A percentile compares a stretch with the other conserved stretches of the same genome.
Evolutionary conservation across 2,329 filamentous ascomycete species (phyloP).

Genomic region (Hawksworthiomyces lignivorus): DNA sequence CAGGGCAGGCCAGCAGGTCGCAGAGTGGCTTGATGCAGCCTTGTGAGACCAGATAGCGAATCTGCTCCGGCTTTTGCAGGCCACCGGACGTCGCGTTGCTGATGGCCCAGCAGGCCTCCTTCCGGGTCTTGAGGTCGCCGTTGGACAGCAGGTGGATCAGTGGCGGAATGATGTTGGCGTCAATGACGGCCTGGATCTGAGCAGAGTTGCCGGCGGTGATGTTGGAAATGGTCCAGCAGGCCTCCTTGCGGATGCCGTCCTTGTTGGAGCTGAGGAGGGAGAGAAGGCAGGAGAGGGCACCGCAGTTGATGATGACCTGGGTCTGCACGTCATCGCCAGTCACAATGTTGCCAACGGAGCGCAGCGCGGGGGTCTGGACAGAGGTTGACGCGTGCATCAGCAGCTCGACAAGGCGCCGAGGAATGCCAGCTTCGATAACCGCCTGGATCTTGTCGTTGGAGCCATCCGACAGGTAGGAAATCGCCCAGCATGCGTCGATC

Average conservation of each 20-base stretch:
- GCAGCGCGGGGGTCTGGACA: constrained; percentile 92
- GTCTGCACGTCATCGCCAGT: constrained; percentile 98
- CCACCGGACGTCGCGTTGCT: constrained; percentile 97
- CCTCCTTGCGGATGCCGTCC: constrained; percentile 98
- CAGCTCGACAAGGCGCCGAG: constrained; percentile 89
- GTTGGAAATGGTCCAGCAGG: constrained; percentile 99
- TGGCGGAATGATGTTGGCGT: constrained; percentile 93
- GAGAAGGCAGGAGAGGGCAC: constrained; percentile 82
- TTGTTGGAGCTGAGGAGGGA: constrained; percentile 94
- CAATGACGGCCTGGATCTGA: constrained; percentile 94
- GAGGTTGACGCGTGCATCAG: constrained; percentile 98
- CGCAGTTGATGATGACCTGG: constrained; percentile 98
- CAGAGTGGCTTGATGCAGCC: constrained; percentile 97
- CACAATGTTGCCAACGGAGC: constrained; percentile 97
- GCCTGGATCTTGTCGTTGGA: constrained; percentile 99
- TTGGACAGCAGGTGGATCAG: constrained; percentile 94
- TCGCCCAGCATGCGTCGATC: constrained; percentile 99
- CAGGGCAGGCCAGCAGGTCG: constrained; percentile 88
- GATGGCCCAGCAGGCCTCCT: constrained; percentile 99
- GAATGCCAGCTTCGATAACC: constrained; percentile 96
- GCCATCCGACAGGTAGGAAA: constrained; percentile 95
- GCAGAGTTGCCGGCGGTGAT: constrained; percentile 96
- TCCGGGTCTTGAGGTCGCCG: constrained; percentile 96
- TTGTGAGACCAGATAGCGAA: constrained; percentile 85
- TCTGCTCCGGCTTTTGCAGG: constrained; percentile 97